A percentile compares a stretch with the other conserved stretches of the same genome.
These are phyloP conservation scores for Pseudocercospora crystallina DNA, from an alignment of 2,329 filamentous ascomycete species.

Conservation along the genomic window DNA sequence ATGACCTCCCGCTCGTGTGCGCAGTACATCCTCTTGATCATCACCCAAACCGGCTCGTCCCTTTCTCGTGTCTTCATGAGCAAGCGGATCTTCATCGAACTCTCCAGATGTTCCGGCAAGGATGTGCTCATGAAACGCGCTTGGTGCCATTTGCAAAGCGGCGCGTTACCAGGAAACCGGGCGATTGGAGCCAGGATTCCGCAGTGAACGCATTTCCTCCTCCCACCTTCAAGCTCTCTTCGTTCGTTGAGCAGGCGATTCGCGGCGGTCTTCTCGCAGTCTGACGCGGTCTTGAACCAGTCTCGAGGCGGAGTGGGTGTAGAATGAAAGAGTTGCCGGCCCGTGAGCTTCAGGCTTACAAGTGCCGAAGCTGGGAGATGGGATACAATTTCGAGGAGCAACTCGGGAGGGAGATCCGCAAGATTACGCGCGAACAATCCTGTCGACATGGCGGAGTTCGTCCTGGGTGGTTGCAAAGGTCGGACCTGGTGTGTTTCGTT, in stretches of 20 bases:
- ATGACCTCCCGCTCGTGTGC: conserved; percentile 21
- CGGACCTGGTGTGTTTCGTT: too few species aligned
- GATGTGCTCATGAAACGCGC: conserved; percentile 23
- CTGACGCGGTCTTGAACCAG: conserved; percentile 21
- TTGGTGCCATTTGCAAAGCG: conserved; percentile 27
- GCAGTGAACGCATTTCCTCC: conserved; percentile 29
- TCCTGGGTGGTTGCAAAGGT: too few species aligned
- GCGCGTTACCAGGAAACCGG: conserved; percentile 19
- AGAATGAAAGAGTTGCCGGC: conserved; percentile 32
- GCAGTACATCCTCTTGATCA: conserved; percentile 21
- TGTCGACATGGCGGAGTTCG: too few species aligned
- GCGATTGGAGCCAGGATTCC: conserved; percentile 14
- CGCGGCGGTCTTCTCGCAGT: conserved; percentile 27
- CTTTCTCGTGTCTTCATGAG: conserved; percentile 9
- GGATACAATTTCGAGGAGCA: conserved; percentile 35
- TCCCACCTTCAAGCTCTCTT: conserved; percentile 18
- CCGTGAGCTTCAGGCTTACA: conserved; percentile 41
- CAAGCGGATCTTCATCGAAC: conserved; percentile 16
- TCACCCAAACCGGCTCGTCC: conserved; percentile 17
- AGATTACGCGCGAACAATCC: conserved; percentile 5
- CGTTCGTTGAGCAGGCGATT: conserved; percentile 27
- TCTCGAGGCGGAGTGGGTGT: conserved; percentile 17
- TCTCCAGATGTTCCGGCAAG: conserved; percentile 19
- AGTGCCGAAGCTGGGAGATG: conserved; percentile 39
- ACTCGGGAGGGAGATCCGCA: conserved; percentile 38